phyloP scores from a whole-genome alignment of 345 rosid species.

The Draba incana region DNA sequence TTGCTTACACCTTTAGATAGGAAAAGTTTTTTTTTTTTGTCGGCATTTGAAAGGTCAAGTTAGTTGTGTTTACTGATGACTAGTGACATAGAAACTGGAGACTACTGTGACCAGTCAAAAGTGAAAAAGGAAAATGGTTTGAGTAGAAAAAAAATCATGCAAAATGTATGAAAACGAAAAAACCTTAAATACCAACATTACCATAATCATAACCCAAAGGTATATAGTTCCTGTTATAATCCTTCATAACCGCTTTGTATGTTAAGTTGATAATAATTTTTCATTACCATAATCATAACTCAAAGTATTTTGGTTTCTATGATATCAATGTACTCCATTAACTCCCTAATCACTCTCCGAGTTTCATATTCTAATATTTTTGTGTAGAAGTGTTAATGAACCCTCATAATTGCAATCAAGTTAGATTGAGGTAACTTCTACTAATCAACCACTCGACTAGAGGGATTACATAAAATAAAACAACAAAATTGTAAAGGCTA shows the following conservation, averaged over 20 bases:
- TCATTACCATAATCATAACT: too few species aligned
- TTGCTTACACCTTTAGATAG: not conserved
- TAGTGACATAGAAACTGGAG: not conserved
- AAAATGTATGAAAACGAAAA: not conserved
- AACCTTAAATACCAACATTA: not conserved
- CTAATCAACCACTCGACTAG: too few species aligned
- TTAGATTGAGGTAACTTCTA: too few species aligned
- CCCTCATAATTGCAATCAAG: too few species aligned
- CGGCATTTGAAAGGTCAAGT: not conserved
- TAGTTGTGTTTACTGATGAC: not conserved
- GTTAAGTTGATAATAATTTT: too few species aligned
- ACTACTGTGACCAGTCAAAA: constrained; percentile 2
- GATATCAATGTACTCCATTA: too few species aligned
- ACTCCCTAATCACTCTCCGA: too few species aligned
- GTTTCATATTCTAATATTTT: too few species aligned
- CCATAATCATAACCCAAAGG: not conserved
- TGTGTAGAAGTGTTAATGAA: too few species aligned
- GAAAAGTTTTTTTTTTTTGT: not conserved
- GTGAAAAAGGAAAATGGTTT: not conserved
- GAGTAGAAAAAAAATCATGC: not conserved
- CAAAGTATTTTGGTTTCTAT: too few species aligned
- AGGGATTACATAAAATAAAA: too few species aligned
- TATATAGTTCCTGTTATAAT: not conserved
- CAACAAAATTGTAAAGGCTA: too few species aligned
- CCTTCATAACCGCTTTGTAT: not conserved